Evolutionary conservation across 1,139 yeast species (phyloP).

Genomic region (Entelexis sorbosivorans): DNA sequence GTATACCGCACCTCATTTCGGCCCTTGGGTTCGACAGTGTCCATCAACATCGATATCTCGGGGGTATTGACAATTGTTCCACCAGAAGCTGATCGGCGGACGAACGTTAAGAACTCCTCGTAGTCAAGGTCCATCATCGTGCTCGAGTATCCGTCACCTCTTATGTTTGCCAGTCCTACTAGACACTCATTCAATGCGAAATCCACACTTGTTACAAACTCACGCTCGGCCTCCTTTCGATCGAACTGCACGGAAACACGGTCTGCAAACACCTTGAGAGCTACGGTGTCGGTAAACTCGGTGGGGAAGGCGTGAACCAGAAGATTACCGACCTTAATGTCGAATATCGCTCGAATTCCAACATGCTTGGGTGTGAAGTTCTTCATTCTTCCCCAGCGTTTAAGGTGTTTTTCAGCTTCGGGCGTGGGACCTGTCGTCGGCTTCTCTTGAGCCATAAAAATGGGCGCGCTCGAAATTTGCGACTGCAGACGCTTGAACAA

Average conservation of each 20-base stretch:
- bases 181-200: slow-evolving; percentile 50
- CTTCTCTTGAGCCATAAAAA: slow-evolving; percentile 8
- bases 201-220: slow-evolving; percentile 11
- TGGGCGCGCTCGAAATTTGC: slow-evolving; percentile 18
- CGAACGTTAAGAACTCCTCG: slow-evolving; percentile 44
- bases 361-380: not conserved
- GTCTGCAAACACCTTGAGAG: slow-evolving; percentile 38
- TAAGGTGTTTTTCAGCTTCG: not conserved
- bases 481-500: slow-evolving; percentile 21
- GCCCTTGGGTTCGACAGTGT: slow-evolving; percentile 23
- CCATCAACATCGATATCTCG: slow-evolving; percentile 61
- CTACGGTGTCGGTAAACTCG: slow-evolving; percentile 41
- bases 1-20: slow-evolving; percentile 13
- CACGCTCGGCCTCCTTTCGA: slow-evolving; percentile 14
- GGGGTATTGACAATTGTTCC: slow-evolving; percentile 77
- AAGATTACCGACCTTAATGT: slow-evolving; percentile 39
- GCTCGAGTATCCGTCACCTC: slow-evolving; percentile 36
- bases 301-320: slow-evolving; percentile 39
- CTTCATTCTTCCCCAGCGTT: not conserved
- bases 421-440: not conserved
- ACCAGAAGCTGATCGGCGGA: slow-evolving; percentile 50
- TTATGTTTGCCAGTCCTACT: slow-evolving; percentile 51
- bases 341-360: slow-evolving; percentile 18
- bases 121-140: slow-evolving; percentile 40
- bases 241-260: slow-evolving; percentile 27